Percentiles rank a stretch among this genome's conserved stretches.
These are phyloP conservation scores for Leccinellum luteum DNA, from an alignment of 768 basidiomycete species.

Conservation along the genomic window DNA sequence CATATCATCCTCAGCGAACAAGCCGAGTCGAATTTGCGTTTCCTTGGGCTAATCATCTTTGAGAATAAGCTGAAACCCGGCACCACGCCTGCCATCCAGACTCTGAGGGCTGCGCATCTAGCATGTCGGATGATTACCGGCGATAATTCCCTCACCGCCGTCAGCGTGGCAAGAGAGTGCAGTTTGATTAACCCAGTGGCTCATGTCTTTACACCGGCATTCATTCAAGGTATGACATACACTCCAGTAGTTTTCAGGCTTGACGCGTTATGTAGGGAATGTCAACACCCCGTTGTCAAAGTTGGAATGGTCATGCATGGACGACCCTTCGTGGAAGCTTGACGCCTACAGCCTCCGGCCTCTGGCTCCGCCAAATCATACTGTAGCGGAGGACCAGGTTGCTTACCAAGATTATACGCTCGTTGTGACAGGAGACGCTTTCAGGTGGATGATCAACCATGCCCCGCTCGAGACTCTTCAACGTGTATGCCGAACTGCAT, in stretches of 20 bases:
- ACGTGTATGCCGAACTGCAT: conserved; percentile 46
- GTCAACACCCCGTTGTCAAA: conserved; percentile 51
- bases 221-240: conserved; percentile 56
- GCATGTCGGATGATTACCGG: conserved; percentile 98
- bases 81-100: conserved; percentile 86
- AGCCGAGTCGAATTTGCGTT: conserved; percentile 85
- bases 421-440: conserved; percentile 91
- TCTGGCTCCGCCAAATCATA: conserved; percentile 64
- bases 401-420: conserved; percentile 87
- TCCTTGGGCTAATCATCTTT: conserved; percentile 94
- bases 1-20: conserved; percentile 62
- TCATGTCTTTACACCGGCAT: conserved; percentile 83
- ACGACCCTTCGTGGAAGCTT: conserved; percentile 79
- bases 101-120: conserved; percentile 83
- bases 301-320: conserved; percentile 90
- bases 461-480: conserved; percentile 93
- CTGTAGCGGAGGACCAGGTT: conserved; percentile 67
- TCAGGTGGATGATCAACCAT: conserved; percentile 97
- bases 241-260: background rate
- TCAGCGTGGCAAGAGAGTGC: conserved; percentile 96
- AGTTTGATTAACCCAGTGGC: conserved; percentile 83
- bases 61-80: conserved; percentile 97
- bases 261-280: conserved; percentile 44
- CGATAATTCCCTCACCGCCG: conserved; percentile 94
- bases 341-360: conserved; percentile 90